phyloP scores from a whole-genome alignment of 768 basidiomycete genomes.

The Cystobasidiopsis lactophilus region DNA sequence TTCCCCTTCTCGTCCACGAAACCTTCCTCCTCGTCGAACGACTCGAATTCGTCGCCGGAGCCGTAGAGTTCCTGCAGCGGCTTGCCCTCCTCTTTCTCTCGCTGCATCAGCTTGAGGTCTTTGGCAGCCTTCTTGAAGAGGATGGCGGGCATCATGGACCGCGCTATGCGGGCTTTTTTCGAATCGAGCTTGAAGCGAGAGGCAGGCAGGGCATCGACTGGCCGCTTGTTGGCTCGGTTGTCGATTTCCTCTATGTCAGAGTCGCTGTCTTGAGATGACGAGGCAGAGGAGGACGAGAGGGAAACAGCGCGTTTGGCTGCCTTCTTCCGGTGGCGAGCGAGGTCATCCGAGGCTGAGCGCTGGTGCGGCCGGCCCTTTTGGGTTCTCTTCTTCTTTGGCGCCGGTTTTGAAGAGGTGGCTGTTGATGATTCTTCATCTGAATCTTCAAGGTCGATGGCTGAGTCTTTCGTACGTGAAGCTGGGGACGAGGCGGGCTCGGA shows the following conservation, averaged over 20 bases:
- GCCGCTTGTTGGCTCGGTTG: neutral
- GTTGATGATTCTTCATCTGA: too few species aligned
- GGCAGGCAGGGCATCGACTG: neutral
- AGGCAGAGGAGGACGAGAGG: too few species aligned
- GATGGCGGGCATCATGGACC: constrained; percentile 17
- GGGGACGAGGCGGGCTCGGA: too few species aligned
- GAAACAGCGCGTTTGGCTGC: too few species aligned
- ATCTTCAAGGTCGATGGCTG: too few species aligned
- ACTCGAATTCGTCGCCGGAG: constrained; percentile 2
- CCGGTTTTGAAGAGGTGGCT: too few species aligned
- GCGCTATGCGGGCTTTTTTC: constrained; percentile 9
- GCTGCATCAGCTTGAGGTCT: constrained; percentile 17
- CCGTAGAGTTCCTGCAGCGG: neutral
- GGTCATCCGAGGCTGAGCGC: neutral
- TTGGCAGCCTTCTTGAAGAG: constrained; percentile 16
- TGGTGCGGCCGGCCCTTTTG: too few species aligned
- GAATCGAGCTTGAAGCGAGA: constrained; percentile 7
- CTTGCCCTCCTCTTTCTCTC: constrained; percentile 6
- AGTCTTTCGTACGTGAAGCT: too few species aligned
- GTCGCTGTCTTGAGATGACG: neutral
- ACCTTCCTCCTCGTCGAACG: constrained; percentile 5
- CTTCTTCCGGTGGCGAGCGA: neutral
- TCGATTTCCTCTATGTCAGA: neutral
- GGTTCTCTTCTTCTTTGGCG: too few species aligned
- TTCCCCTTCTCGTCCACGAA: constrained; percentile 1